phyloP scores from a whole-genome alignment of 495 filamentous ascomycete genomes.

The Aspergillus heteromorphus region DNA sequence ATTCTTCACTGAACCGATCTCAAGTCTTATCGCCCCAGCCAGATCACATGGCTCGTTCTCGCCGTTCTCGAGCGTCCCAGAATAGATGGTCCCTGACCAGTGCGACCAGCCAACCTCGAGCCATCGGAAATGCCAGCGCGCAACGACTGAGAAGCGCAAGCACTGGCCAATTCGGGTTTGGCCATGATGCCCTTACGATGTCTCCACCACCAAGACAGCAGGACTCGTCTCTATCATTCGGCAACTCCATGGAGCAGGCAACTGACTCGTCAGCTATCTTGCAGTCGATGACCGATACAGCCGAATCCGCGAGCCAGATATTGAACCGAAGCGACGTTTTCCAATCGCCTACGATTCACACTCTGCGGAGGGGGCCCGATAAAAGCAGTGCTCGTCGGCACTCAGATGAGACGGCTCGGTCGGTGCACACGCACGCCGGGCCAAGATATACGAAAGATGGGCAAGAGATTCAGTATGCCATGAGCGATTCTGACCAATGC shows the following conservation, averaged over 20 bases:
- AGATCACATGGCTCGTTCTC: slow-evolving; percentile 13
- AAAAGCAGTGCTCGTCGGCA: slow-evolving; percentile 19
- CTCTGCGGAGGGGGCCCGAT: slow-evolving; percentile 24
- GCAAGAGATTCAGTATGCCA: slow-evolving; percentile 12
- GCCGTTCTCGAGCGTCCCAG: slow-evolving; percentile 17
- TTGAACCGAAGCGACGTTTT: slow-evolving; percentile 83
- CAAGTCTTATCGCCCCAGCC: slow-evolving; percentile 20
- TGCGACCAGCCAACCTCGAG: slow-evolving; percentile 20
- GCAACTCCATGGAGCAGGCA: slow-evolving; percentile 64
- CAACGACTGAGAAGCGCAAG: slow-evolving; percentile 53
- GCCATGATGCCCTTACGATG: slow-evolving; percentile 23
- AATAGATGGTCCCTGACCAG: slow-evolving; percentile 29
- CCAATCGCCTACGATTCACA: slow-evolving; percentile 69
- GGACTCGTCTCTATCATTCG: slow-evolving; percentile 71
- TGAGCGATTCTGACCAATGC: slow-evolving; percentile 20
- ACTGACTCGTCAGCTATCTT: slow-evolving; percentile 63
- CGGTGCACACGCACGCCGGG: slow-evolving; percentile 15
- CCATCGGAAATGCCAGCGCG: slow-evolving; percentile 2
- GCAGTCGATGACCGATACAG: slow-evolving; percentile 69
- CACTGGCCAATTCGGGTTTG: slow-evolving; percentile 43
- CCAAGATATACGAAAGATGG: slow-evolving; percentile 1
- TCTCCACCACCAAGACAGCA: slow-evolving; percentile 48
- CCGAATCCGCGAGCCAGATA: slow-evolving; percentile 83
- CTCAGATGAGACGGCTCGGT: slow-evolving; percentile 42
- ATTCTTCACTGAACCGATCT: slow-evolving; percentile 50